Evolutionary conservation across 1,139 yeast species (phyloP), one percentile per base, ranked within the genome.

Genomic region (Yamadazyma kanchanaburiensis): DNA sequence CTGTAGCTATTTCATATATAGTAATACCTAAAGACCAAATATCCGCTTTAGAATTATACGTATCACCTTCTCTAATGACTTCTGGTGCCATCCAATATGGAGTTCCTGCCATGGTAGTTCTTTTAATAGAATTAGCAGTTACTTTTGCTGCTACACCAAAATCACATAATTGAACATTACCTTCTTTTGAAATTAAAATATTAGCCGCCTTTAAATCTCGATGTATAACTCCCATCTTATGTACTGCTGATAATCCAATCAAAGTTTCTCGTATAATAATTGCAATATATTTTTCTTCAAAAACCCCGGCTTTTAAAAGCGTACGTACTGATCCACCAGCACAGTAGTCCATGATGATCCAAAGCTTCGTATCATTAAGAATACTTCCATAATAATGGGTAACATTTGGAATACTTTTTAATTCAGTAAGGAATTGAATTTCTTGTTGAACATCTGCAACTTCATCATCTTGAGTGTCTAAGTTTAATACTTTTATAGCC

Each of bases 51-150:
- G 78, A 76, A 47, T 86, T 85, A 55, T 87, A 87, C 3, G 82
- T 70, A 13, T 83, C 83, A 19, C 98, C 98, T 53, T 91, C 97
- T 51, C 89, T 76, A 25, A 91, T 91, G 15, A 91, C 98, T 55
- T 91, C 98, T 0, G 98, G 98, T 0, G 98, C 98, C 99, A 94
- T 94, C 99, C 99, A 94, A 55, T 89, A 94, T 0, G 98, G 98
- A 0, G 99, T 94, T 5, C 99, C 99, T 0, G 95, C 97, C 77
- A 91, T 88, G 1, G 98, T 91, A 24, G 91, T 86, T 48, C 98
- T 71, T 51, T 89, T 84, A 28, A 79, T 58, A 19, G 80, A 79
- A 24, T 80, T 75, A n/a, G 89, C 72, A 1, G 94, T 77, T 22
- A 89, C 65, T 53, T 87, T 94, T 2, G 97, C 96, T 0, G 98